These are phyloP conservation scores for Penicillium sp. DNA, from an alignment of 2,329 filamentous ascomycete species.

Conservation along the genomic window DNA sequence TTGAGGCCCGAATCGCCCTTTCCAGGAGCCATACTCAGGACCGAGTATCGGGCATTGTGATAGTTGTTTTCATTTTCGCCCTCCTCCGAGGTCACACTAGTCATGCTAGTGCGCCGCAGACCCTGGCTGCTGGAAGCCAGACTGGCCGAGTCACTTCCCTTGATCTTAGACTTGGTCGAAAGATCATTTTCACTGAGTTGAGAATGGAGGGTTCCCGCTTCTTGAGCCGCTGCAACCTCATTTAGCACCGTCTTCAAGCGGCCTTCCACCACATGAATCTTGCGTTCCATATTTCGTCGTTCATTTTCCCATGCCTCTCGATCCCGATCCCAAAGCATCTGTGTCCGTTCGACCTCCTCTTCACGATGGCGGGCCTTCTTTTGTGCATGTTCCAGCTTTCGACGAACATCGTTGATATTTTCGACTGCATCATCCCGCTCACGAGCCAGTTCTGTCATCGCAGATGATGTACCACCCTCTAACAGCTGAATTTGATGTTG, in stretches of 20 bases:
- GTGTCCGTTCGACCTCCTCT: constrained; percentile 75
- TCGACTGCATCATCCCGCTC: constrained; percentile 85
- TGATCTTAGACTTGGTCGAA: constrained; percentile 58
- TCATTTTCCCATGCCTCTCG: constrained; percentile 84
- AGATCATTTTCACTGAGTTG: constrained; percentile 62
- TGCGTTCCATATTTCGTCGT: constrained; percentile 76
- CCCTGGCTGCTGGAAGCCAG: constrained; percentile 67
- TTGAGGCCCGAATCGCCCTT: constrained; percentile 66
- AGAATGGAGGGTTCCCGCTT: constrained; percentile 28
- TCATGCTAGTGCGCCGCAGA: constrained; percentile 60
- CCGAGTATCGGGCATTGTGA: constrained; percentile 68
- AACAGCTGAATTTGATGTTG: constrained; percentile 84
- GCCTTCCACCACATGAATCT: constrained; percentile 84
- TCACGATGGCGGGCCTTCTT: constrained; percentile 78
- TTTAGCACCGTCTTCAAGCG: constrained; percentile 81
- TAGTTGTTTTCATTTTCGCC: constrained; percentile 50
- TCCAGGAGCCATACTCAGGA: constrained; percentile 59
- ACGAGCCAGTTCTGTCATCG: constrained; percentile 75
- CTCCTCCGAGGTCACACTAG: constrained; percentile 52
- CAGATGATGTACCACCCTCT: constrained; percentile 84
- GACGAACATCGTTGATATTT: constrained; percentile 68
- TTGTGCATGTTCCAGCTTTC: constrained; percentile 73
- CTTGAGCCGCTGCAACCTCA: constrained; percentile 62
- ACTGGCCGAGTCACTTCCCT: constrained; percentile 69
- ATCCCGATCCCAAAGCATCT: constrained; percentile 80